These are phyloP conservation scores for Pyrus pyrifolia DNA, from an alignment of 306 rosid genomes.

Conservation along the genomic window DNA sequence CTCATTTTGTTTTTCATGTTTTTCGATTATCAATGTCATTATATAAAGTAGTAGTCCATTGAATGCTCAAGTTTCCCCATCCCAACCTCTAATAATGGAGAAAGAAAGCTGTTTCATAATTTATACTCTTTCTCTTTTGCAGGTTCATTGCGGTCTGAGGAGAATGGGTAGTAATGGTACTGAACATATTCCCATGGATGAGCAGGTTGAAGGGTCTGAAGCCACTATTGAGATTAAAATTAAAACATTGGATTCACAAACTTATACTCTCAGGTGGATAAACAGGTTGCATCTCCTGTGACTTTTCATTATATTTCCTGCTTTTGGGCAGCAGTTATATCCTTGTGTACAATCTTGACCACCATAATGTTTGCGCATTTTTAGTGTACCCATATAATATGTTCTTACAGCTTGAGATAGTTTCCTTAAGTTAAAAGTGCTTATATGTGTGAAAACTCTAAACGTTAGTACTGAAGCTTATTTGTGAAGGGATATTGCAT, in stretches of 20 bases:
- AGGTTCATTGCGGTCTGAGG: slow-evolving; percentile 29
- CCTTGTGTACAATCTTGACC: not conserved
- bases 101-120: not conserved
- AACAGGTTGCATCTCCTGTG: slow-evolving; percentile 49
- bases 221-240: slow-evolving; percentile 82
- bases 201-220: slow-evolving; percentile 53
- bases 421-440: not conserved
- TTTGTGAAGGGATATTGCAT: slow-evolving; percentile 10
- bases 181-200: slow-evolving; percentile 27
- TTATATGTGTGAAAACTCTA: not conserved
- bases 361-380: not conserved
- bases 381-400: not conserved
- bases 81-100: not conserved
- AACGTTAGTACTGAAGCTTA: slow-evolving; percentile 4
- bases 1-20: not conserved
- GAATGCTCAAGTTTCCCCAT: not conserved
- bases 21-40: not conserved
- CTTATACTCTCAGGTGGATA: slow-evolving; percentile 90
- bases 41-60: not conserved
- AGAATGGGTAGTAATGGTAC: slow-evolving; percentile 63
- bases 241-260: slow-evolving; percentile 90
- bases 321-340: not conserved
- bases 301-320: not conserved
- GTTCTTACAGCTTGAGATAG: slow-evolving; percentile 13
- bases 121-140: slow-evolving; percentile 8